Evolutionary conservation across 2,329 filamentous ascomycete genomes (phyloP).

Genomic region (Trichoderma atroviride): DNA sequence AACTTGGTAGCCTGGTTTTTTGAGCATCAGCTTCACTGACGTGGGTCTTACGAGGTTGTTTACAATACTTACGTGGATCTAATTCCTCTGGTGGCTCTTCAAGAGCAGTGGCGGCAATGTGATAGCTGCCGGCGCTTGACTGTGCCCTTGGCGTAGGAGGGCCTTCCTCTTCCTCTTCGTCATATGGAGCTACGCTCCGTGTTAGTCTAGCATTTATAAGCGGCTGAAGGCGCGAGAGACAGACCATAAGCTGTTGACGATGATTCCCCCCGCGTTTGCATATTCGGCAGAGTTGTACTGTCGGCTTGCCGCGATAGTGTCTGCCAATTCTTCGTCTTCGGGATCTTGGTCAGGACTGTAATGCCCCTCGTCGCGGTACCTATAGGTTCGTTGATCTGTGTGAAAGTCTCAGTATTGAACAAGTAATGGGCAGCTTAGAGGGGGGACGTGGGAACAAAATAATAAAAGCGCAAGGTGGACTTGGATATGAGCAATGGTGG

Average conservation of each 20-base stretch:
- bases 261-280: slow-evolving; percentile 24
- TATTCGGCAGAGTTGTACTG: slow-evolving; percentile 30
- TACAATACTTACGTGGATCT: slow-evolving; percentile 42
- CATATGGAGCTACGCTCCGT: slow-evolving; percentile 26
- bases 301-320: slow-evolving; percentile 30
- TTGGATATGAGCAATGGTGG: not conserved
- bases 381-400: not conserved
- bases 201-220: not conserved
- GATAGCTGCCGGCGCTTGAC: slow-evolving; percentile 24
- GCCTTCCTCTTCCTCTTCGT: slow-evolving; percentile 36
- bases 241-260: slow-evolving; percentile 32
- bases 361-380: slow-evolving; percentile 14
- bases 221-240: not conserved
- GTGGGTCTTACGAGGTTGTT: not conserved
- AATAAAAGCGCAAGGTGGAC: not conserved
- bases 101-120: slow-evolving; percentile 19
- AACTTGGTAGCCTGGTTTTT: slow-evolving; percentile 43
- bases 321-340: slow-evolving; percentile 30
- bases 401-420: slow-evolving; percentile 6
- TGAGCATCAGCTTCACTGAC: not conserved
- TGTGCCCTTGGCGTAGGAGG: slow-evolving; percentile 31
- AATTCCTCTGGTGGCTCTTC: slow-evolving; percentile 33
- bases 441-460: not conserved
- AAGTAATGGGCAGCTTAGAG: not conserved
- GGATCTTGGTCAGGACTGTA: slow-evolving; percentile 26